Evolutionary conservation across 179 eudicot genomes (phyloP).

Genomic region (Vitellaria paradoxa): DNA sequence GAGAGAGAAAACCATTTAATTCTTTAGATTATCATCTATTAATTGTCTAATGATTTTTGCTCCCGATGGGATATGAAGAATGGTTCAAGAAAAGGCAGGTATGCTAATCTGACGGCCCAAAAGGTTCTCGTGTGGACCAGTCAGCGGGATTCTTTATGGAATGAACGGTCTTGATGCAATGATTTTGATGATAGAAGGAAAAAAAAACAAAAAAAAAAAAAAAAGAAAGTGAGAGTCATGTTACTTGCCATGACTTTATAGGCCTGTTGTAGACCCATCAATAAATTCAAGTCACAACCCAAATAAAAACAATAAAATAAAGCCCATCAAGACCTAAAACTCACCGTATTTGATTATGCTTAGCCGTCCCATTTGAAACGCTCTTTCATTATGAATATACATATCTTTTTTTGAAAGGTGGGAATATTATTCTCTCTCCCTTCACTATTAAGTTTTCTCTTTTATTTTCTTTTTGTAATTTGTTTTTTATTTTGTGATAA

Average conservation of each 20-base stretch:
- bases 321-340: neutral
- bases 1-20: neutral
- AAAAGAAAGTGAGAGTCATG: slow-evolving; percentile 6
- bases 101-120: neutral
- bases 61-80: neutral
- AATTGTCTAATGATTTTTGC: neutral
- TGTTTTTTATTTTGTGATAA: neutral
- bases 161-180: slow-evolving; percentile 7
- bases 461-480: neutral
- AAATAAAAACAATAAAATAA: neutral
- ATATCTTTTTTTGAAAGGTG: too few species aligned
- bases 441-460: too few species aligned
- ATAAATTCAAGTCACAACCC: neutral
- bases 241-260: slow-evolving; percentile 5
- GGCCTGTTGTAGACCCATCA: neutral
- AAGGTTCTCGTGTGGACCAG: neutral
- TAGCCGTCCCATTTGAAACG: slow-evolving; percentile 2
- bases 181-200: neutral
- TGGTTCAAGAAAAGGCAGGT: neutral
- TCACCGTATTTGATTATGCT: neutral
- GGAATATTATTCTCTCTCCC: too few species aligned
- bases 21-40: too few species aligned
- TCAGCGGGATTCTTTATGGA: neutral
- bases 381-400: neutral
- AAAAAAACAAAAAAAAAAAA: neutral